A percentile compares a stretch with the other conserved stretches of the same genome.
Evolutionary conservation across 1,284 basidiomycete species (phyloP).

Genomic region (Leccinum proximum): DNA sequence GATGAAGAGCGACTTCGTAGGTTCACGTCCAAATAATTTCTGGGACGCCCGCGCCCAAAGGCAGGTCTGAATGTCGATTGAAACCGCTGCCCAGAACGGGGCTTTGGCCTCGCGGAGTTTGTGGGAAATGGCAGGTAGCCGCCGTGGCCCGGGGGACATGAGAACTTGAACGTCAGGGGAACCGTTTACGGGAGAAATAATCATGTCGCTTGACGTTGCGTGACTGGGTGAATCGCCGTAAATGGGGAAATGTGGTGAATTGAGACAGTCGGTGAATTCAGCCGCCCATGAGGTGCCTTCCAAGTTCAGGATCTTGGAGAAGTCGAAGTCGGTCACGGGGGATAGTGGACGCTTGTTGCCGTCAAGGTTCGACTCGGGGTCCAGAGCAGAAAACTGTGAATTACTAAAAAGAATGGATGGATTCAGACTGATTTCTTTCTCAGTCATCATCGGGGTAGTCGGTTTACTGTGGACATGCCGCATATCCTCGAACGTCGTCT

Average conservation of each 20-base stretch:
- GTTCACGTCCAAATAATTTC: background rate
- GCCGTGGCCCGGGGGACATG: too few species aligned
- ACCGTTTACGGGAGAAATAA: too few species aligned
- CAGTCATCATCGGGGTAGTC: too few species aligned
- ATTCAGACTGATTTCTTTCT: too few species aligned
- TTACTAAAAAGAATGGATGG: too few species aligned
- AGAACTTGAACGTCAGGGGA: too few species aligned
- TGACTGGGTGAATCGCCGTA: too few species aligned
- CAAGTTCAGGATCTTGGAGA: background rate
- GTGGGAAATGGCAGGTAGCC: background rate
- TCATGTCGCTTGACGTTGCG: too few species aligned
- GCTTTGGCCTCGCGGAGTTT: background rate
- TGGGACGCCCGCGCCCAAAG: background rate
- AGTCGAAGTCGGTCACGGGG: background rate
- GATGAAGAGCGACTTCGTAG: background rate
- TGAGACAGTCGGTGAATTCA: background rate
- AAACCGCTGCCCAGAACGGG: background rate
- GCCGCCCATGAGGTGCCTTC: background rate
- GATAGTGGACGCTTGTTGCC: background rate
- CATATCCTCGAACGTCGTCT: too few species aligned
- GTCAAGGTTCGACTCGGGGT: background rate
- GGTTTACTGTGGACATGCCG: too few species aligned
- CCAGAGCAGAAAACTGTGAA: background rate
- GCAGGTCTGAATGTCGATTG: background rate
- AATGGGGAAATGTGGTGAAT: background rate